Conservation (phyloP, 495 filamentous ascomycete genomes). For the Opeltia flavorubescens region DNA sequence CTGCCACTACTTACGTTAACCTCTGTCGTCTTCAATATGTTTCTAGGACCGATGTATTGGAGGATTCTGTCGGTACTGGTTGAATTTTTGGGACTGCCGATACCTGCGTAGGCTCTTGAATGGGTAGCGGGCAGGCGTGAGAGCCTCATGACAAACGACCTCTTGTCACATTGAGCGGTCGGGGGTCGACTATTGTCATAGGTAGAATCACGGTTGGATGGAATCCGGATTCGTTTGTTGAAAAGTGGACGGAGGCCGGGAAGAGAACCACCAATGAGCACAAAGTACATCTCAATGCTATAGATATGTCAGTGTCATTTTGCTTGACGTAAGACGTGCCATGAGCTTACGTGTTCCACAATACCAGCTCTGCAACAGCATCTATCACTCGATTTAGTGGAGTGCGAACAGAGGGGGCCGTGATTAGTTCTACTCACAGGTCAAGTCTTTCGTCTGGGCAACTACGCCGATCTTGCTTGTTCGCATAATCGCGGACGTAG, state of each 20-base stretch:
- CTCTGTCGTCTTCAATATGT: background rate
- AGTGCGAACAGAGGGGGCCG: background rate
- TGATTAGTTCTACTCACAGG: background rate
- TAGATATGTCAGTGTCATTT: background rate
- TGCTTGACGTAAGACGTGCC: background rate
- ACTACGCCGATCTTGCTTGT: background rate
- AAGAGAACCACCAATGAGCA: background rate
- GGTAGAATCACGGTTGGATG: background rate
- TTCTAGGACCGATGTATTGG: background rate
- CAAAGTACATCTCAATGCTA: background rate
- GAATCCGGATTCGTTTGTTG: background rate
- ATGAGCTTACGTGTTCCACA: constrained; percentile 2
- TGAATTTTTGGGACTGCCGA: background rate
- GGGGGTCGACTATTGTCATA: background rate
- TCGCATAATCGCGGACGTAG: background rate
- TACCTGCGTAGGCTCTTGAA: background rate
- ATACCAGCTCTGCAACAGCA: background rate
- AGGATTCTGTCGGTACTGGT: background rate
- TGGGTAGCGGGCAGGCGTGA: background rate
- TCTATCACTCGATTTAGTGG: background rate
- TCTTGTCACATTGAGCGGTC: background rate
- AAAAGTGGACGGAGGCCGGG: background rate
- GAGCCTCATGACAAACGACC: background rate
- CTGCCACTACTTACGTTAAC: background rate
- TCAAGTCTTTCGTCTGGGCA: background rate